These are phyloP conservation scores for Ophiostoma himal-ulmi DNA, from an alignment of 2,329 filamentous ascomycete species.

Conservation along the genomic window DNA sequence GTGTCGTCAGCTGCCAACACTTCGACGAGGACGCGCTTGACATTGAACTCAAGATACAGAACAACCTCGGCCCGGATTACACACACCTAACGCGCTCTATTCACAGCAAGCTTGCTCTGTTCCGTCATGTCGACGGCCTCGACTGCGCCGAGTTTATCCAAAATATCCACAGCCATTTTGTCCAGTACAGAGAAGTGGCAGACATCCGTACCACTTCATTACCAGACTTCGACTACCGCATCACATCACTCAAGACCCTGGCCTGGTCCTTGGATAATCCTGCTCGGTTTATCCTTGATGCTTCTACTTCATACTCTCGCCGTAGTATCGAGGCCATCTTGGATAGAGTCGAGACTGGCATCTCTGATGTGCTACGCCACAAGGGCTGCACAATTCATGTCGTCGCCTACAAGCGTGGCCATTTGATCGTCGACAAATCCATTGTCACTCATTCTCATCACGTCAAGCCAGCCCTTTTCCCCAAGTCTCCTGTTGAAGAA, in stretches of 20 bases:
- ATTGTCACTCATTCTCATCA: conserved; percentile 38
- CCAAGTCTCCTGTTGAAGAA: conserved; percentile 34
- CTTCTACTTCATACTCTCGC: conserved; percentile 39
- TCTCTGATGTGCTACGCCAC: conserved; percentile 44
- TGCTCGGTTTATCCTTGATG: conserved; percentile 40
- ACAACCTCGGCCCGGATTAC: conserved; percentile 46
- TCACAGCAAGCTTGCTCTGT: conserved; percentile 42
- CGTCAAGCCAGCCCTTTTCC: conserved; percentile 31
- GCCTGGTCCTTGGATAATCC: conserved; percentile 45
- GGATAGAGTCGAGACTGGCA: conserved; percentile 47
- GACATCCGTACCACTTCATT: conserved; percentile 39
- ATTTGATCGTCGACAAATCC: conserved; percentile 47
- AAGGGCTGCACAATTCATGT: conserved; percentile 44
- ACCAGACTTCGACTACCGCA: conserved; percentile 45
- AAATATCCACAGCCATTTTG: conserved; percentile 36
- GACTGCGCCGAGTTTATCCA: conserved; percentile 44
- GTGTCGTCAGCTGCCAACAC: conserved; percentile 37
- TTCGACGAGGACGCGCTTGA: conserved; percentile 42
- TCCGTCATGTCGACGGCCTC: conserved; percentile 38
- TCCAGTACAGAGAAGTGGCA: conserved; percentile 36
- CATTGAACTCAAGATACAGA: conserved; percentile 42
- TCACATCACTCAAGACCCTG: conserved; percentile 43
- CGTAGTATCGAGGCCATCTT: conserved; percentile 45
- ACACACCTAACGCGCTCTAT: conserved; percentile 41
- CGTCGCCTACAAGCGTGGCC: conserved; percentile 47